Evolutionary conservation across 495 filamentous ascomycete genomes (phyloP).

Genomic region (Acidiella bohemica): DNA sequence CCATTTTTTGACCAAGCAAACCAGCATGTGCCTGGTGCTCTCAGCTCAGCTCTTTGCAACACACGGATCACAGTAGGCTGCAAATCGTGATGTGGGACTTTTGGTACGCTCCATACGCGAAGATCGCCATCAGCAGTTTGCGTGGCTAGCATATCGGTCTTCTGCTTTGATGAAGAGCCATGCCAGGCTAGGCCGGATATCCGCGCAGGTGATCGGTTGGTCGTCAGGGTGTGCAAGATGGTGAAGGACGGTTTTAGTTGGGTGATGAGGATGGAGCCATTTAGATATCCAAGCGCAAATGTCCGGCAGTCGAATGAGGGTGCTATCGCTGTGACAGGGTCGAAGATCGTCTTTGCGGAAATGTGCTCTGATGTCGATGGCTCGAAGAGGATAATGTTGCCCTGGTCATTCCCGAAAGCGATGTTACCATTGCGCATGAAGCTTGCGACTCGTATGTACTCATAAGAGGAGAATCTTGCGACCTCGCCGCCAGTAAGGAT

Average conservation of each 20-base stretch:
- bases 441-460: constrained; percentile 65
- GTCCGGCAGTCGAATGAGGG: constrained; percentile 87
- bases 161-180: constrained; percentile 89
- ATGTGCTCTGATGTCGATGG: constrained; percentile 87
- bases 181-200: constrained; percentile 92
- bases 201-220: constrained; percentile 66
- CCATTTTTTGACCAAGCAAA: constrained; percentile 98
- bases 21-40: constrained; percentile 72
- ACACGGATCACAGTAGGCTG: constrained; percentile 76
- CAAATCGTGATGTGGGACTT: constrained; percentile 55
- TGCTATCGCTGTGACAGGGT: constrained; percentile 83
- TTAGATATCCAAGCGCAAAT: constrained; percentile 96
- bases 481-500: constrained; percentile 82
- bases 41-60: constrained; percentile 65
- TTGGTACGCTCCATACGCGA: constrained; percentile 92
- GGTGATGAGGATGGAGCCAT: constrained; percentile 86
- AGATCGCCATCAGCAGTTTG: constrained; percentile 87
- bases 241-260: constrained; percentile 84
- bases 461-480: constrained; percentile 79
- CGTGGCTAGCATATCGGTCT: constrained; percentile 93
- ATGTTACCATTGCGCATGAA: constrained; percentile 99
- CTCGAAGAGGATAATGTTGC: constrained; percentile 90
- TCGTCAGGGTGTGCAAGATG: constrained; percentile 84
- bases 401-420: constrained; percentile 83
- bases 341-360: constrained; percentile 81